Conservation (phyloP, 148 eudicot species). For the Fagopyrum tataricum region DNA sequence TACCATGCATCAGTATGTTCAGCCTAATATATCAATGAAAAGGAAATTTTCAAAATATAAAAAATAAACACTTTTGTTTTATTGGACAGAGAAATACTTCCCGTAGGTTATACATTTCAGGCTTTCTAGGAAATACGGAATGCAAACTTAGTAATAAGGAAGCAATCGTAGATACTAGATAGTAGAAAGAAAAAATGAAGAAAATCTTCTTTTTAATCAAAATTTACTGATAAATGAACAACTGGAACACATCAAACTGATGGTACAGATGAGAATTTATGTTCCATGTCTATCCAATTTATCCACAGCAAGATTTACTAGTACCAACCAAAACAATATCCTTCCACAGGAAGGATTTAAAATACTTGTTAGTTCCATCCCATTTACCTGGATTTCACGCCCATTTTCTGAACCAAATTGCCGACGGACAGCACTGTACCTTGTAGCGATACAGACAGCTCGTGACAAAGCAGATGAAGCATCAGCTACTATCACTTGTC, state of each 20-base stretch:
- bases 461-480: constrained; percentile 81
- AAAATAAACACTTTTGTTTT: no score
- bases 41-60: neutral
- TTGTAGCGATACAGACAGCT: constrained; percentile 91
- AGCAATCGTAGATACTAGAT: neutral
- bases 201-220: neutral
- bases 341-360: neutral
- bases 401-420: constrained; percentile 92
- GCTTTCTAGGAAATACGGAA: neutral
- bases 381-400: constrained; percentile 80
- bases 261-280: neutral
- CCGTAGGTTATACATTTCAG: neutral
- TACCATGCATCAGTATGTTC: neutral
- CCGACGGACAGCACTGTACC: constrained; percentile 91
- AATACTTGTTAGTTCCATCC: neutral
- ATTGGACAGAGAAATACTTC: no score
- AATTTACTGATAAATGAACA: neutral
- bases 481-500: constrained; percentile 79
- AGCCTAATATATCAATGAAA: neutral
- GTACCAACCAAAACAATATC: neutral
- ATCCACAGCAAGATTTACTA: neutral
- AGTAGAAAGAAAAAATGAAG: neutral
- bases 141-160: neutral
- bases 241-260: neutral
- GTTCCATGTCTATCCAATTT: neutral